Conservation (phyloP, 768 basidiomycete genomes). For the Psilocybe cyanescens region DNA sequence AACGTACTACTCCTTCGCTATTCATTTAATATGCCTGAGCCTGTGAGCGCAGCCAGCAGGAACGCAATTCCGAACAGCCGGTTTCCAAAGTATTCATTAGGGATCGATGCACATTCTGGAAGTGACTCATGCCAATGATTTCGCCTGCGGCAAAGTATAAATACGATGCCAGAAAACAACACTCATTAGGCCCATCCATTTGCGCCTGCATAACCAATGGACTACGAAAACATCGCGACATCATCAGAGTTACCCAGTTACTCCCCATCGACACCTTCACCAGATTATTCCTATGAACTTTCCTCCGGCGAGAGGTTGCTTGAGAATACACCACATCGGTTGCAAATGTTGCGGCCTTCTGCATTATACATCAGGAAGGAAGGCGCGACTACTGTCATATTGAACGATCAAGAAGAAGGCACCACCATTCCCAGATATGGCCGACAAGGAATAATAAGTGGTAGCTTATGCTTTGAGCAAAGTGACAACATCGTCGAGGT, state of each 20-base stretch:
- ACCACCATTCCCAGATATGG: constrained; percentile 46
- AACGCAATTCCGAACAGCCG: too few species aligned
- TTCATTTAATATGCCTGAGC: too few species aligned
- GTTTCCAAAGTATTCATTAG: neutral
- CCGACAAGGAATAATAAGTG: constrained; percentile 43
- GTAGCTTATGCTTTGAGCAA: constrained; percentile 45
- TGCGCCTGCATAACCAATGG: constrained; percentile 10
- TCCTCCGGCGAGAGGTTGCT: constrained; percentile 55
- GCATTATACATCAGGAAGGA: constrained; percentile 44
- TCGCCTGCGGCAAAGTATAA: too few species aligned
- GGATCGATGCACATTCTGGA: too few species aligned
- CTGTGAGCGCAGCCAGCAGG: too few species aligned
- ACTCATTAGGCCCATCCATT: neutral
- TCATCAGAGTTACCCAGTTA: constrained; percentile 50
- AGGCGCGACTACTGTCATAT: constrained; percentile 42
- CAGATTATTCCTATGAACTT: constrained; percentile 61
- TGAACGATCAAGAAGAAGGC: constrained; percentile 50
- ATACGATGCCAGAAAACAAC: too few species aligned
- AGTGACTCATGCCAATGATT: too few species aligned
- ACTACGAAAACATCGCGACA: constrained; percentile 10
- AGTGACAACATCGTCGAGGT: constrained; percentile 44
- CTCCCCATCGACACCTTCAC: constrained; percentile 54
- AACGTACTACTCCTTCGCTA: too few species aligned
- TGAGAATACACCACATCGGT: constrained; percentile 45
- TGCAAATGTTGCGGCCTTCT: constrained; percentile 31